A percentile compares a stretch with the other conserved stretches of the same genome.
Conservation (phyloP, 2,329 filamentous ascomycete species). For the Allantophomopsis cytisporea region DNA sequence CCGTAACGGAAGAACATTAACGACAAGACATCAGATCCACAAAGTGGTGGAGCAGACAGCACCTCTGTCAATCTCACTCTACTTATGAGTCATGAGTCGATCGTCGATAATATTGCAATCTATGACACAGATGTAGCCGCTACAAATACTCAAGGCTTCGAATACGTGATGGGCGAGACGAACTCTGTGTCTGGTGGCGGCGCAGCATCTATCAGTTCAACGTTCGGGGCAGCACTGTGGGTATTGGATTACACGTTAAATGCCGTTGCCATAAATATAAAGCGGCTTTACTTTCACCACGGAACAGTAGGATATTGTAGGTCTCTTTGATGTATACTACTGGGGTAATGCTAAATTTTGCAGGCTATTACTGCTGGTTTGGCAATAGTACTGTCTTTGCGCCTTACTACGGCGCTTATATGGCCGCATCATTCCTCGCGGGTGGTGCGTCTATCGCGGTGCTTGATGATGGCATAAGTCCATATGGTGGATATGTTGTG, state of each 20-base stretch:
- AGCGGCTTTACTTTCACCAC: conserved; percentile 15
- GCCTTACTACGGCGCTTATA: conserved; percentile 16
- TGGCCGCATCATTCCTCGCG: conserved; percentile 12
- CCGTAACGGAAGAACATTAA: too few relatives aligned
- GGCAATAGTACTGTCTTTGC: conserved; percentile 11
- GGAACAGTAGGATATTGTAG: conserved; percentile 11
- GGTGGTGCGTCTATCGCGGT: conserved; percentile 10
- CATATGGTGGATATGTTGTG: conserved; percentile 11
- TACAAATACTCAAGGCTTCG: conserved; percentile 8
- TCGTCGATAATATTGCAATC: conserved; percentile 9
- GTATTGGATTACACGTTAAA: conserved; percentile 13
- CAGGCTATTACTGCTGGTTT: conserved; percentile 15
- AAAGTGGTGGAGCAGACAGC: too few relatives aligned
- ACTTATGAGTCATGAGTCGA: conserved; percentile 14
- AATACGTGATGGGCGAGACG: conserved; percentile 16
- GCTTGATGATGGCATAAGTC: conserved; percentile 9
- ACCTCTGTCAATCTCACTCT: not conserved
- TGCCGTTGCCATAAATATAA: conserved; percentile 8
- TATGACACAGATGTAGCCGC: conserved; percentile 12
- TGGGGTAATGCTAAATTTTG: too few relatives aligned
- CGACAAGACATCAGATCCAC: too few relatives aligned
- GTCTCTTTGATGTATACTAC: too few relatives aligned
- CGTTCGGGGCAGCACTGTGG: conserved; percentile 15
- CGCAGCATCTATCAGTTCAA: conserved; percentile 10
- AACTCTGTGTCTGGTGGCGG: conserved; percentile 16